Conservation (phyloP, 768 basidiomycete species). For the Clitopilus hobsonii region DNA sequence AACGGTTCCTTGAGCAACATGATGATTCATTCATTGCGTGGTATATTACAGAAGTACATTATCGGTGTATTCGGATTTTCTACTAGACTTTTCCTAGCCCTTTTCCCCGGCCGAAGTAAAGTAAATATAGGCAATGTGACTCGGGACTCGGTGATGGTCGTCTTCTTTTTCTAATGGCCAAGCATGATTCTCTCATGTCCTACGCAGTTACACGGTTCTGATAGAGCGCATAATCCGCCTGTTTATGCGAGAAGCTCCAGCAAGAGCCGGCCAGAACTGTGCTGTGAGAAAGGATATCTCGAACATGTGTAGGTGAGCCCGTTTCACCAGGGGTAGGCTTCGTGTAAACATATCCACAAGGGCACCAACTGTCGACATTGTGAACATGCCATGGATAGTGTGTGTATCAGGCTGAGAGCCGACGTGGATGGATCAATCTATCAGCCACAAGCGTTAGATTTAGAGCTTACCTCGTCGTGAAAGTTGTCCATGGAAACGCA, state of each 20-base stretch:
- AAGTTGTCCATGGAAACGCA: background rate
- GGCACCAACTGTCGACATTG: background rate
- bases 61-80: background rate
- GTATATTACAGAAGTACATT: too few relatives aligned
- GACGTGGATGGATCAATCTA: background rate
- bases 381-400: too few relatives aligned
- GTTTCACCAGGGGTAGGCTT: background rate
- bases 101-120: background rate
- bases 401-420: background rate
- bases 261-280: too few relatives aligned
- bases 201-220: background rate
- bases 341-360: background rate
- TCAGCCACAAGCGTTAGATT: background rate
- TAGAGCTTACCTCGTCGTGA: background rate
- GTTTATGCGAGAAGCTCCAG: background rate
- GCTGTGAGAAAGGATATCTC: background rate
- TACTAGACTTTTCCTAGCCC: too few relatives aligned
- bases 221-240: background rate
- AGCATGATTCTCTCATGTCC: background rate
- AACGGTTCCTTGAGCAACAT: too few relatives aligned
- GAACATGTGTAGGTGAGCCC: background rate
- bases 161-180: too few relatives aligned
- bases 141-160: background rate
- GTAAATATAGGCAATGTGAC: background rate
- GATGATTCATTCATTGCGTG: too few relatives aligned